These are phyloP conservation scores for Ensete ventricosum DNA, from an alignment of 176 grass and related monocot genomes.

Conservation along the genomic window DNA sequence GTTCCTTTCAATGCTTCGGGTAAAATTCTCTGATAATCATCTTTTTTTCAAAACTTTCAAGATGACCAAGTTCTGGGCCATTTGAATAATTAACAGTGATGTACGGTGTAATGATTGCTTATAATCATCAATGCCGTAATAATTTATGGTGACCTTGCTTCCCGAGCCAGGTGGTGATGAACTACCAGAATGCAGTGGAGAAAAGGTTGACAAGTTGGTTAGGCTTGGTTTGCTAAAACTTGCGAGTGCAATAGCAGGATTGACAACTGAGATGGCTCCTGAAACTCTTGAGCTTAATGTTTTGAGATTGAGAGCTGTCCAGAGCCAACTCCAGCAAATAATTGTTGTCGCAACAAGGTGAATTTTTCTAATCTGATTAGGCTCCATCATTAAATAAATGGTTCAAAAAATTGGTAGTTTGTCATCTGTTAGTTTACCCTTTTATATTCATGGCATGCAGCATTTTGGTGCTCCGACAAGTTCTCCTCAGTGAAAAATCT, in stretches of 20 bases:
- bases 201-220: slow-evolving; percentile 58
- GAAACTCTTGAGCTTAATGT: slow-evolving; percentile 72
- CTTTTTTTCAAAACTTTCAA: neutral
- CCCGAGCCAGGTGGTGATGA: slow-evolving; percentile 19
- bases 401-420: neutral
- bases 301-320: slow-evolving; percentile 55
- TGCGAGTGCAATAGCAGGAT: slow-evolving; percentile 43
- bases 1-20: slow-evolving; percentile 9
- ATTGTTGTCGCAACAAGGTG: slow-evolving; percentile 79
- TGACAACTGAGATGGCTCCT: slow-evolving; percentile 49
- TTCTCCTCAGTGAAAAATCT: slow-evolving; percentile 55
- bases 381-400: neutral
- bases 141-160: neutral
- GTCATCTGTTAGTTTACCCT: too few species aligned
- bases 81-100: neutral
- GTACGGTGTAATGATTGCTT: too few species aligned
- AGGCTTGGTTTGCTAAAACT: slow-evolving; percentile 73
- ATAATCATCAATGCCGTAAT: too few species aligned
- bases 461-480: slow-evolving; percentile 73
- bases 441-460: slow-evolving; percentile 25
- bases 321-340: slow-evolving; percentile 68
- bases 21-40: neutral
- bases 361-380: neutral
- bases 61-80: neutral
- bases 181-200: slow-evolving; percentile 69